A percentile compares a stretch with the other conserved stretches of the same genome.
These are phyloP conservation scores for Lentinula lateritia DNA, from an alignment of 768 basidiomycete genomes.

Conservation along the genomic window DNA sequence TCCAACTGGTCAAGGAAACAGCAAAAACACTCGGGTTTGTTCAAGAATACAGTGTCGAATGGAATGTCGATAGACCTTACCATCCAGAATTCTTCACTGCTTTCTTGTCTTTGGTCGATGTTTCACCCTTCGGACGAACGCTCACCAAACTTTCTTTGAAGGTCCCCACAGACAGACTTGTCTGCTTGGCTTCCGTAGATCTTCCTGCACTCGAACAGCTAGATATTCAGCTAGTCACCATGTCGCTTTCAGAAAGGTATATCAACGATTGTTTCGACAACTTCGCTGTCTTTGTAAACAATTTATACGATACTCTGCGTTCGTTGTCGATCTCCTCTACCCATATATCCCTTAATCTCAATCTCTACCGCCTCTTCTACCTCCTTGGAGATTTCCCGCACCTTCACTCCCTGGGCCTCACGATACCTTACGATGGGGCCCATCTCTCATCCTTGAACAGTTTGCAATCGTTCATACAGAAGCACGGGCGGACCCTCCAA, in stretches of 20 bases:
- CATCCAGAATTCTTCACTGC: slow-evolving; percentile 32
- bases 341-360: slow-evolving; percentile 29
- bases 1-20: slow-evolving; percentile 24
- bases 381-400: slow-evolving; percentile 32
- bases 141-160: slow-evolving; percentile 31
- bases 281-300: slow-evolving; percentile 41
- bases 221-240: slow-evolving; percentile 30
- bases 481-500: slow-evolving; percentile 28
- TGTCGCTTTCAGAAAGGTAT: slow-evolving; percentile 17
- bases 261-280: slow-evolving; percentile 32
- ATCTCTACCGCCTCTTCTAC: slow-evolving; percentile 31
- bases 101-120: slow-evolving; percentile 27
- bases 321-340: slow-evolving; percentile 32
- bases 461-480: slow-evolving; percentile 29
- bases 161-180: slow-evolving; percentile 31
- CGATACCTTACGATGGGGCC: slow-evolving; percentile 39
- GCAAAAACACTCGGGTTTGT: slow-evolving; percentile 27
- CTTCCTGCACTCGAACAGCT: slow-evolving; percentile 31
- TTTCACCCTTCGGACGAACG: slow-evolving; percentile 20
- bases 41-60: slow-evolving; percentile 32
- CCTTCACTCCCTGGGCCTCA: slow-evolving; percentile 31
- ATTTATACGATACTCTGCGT: slow-evolving; percentile 30
- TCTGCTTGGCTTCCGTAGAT: slow-evolving; percentile 23
- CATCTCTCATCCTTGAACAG: slow-evolving; percentile 29
- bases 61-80: slow-evolving; percentile 27